Conservation (phyloP, 805 yeast species). For the Zygoascus flipseniorum region DNA sequence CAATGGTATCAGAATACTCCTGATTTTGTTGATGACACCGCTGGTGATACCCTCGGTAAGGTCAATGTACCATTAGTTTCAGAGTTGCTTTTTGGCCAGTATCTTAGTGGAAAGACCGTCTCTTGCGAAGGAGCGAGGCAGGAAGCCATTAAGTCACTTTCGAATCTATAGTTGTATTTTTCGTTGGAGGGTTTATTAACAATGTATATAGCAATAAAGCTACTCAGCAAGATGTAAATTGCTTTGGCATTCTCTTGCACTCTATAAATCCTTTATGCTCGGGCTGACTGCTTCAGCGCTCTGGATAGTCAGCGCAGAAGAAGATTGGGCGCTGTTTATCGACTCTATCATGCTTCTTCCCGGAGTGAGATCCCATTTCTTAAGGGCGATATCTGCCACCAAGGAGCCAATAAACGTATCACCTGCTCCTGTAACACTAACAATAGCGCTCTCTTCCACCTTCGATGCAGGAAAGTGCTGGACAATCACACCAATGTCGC, state of each 20-base stretch:
- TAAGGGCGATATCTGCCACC: constrained; percentile 33
- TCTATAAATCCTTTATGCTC: constrained; percentile 4
- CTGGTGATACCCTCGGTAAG: constrained; percentile 40
- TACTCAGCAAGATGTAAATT: too few species aligned
- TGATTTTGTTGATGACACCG: constrained; percentile 27
- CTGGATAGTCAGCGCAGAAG: constrained; percentile 30
- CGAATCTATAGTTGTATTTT: not conserved
- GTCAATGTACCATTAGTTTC: constrained; percentile 56
- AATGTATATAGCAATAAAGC: not conserved
- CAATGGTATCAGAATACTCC: constrained; percentile 30
- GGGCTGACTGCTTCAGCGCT: constrained; percentile 24
- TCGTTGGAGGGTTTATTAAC: not conserved
- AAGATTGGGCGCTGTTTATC: constrained; percentile 28
- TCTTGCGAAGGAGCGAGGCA: constrained; percentile 48
- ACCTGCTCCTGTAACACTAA: constrained; percentile 83
- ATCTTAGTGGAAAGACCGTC: constrained; percentile 62
- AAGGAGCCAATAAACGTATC: constrained; percentile 69
- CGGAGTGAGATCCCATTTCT: not conserved
- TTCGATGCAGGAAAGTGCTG: constrained; percentile 49
- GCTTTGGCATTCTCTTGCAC: not conserved
- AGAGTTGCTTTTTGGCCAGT: constrained; percentile 63
- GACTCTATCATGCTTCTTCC: constrained; percentile 24
- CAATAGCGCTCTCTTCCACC: constrained; percentile 32
- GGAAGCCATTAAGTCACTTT: constrained; percentile 31
- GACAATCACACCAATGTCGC: constrained; percentile 44